A percentile compares a stretch with the other conserved stretches of the same genome.
Conservation (phyloP, 2,329 filamentous ascomycete genomes). For the Alternaria gansuensis region DNA sequence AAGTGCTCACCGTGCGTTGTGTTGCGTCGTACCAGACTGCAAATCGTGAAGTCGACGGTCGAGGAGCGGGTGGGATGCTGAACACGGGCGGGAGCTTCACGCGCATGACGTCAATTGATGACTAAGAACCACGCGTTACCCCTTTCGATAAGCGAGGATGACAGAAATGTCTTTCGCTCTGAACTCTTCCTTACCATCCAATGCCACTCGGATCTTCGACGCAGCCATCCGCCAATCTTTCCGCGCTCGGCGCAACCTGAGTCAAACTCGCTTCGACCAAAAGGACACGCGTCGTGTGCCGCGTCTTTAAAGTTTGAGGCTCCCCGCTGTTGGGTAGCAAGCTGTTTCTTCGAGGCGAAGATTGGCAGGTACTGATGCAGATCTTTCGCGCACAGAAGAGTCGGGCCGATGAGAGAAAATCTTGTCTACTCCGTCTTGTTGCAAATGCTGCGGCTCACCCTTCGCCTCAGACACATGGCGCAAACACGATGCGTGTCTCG, state of each 20-base stretch:
- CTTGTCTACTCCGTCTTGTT: constrained; percentile 7
- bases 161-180: constrained; percentile 15
- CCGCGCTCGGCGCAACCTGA: constrained; percentile 2
- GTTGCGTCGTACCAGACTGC: constrained; percentile 6
- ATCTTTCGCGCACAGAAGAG: constrained; percentile 18
- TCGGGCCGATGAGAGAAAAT: constrained; percentile 14
- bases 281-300: constrained; percentile 10
- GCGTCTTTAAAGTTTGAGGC: constrained; percentile 33
- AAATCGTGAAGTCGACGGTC: constrained; percentile 2
- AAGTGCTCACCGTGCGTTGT: background rate
- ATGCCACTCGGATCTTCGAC: background rate
- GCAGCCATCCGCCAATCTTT: constrained; percentile 7
- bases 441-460: constrained; percentile 5
- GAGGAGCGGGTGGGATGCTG: background rate
- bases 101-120: constrained; percentile 15
- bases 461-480: constrained; percentile 7
- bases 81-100: background rate
- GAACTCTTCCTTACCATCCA: constrained; percentile 11
- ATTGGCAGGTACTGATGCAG: constrained; percentile 29
- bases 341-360: constrained; percentile 20
- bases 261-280: background rate
- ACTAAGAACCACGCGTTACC: constrained; percentile 16
- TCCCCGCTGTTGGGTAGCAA: constrained; percentile 41
- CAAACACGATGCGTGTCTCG: constrained; percentile 8
- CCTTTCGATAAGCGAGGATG: constrained; percentile 17